phyloP scores from a whole-genome alignment of 768 basidiomycete genomes.

The Auriscalpium orientale region DNA sequence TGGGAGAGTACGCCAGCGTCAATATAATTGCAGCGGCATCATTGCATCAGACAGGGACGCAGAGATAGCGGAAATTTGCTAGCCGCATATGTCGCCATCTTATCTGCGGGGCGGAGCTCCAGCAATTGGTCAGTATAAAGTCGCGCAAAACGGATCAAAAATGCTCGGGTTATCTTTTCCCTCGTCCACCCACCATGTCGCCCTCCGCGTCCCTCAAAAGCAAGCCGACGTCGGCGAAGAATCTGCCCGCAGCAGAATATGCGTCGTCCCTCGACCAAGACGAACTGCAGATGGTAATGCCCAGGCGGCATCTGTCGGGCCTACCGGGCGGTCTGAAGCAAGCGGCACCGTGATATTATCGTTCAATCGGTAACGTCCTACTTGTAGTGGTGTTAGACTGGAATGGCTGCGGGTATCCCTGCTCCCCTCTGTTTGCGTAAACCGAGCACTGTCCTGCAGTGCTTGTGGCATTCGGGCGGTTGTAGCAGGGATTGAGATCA shows the following conservation, averaged over 20 bases:
- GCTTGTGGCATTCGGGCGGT: conserved; percentile 21
- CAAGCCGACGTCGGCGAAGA: conserved; percentile 2
- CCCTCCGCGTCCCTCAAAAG: conserved; percentile 6
- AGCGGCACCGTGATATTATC: conserved; percentile 23
- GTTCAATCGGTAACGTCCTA: conserved; percentile 62
- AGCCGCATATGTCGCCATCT: too few relatives aligned
- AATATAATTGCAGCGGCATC: too few relatives aligned
- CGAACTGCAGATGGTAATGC: conserved; percentile 52
- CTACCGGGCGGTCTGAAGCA: conserved; percentile 20
- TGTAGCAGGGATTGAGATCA: conserved; percentile 80
- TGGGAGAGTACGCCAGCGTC: too few relatives aligned
- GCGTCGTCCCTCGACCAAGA: conserved; percentile 33
- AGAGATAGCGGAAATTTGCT: too few relatives aligned
- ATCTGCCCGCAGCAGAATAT: conserved; percentile 16
- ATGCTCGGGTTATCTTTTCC: background rate
- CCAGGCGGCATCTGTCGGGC: conserved; percentile 20
- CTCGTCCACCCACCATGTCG: conserved; percentile 1
- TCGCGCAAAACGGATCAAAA: too few relatives aligned
- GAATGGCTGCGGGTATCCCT: conserved; percentile 90
- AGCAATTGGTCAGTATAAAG: too few relatives aligned
- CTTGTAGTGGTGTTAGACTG: conserved; percentile 52
- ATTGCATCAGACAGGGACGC: too few relatives aligned
- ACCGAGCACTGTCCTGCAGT: conserved; percentile 19
- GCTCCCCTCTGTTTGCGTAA: conserved; percentile 18
- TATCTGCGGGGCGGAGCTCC: too few relatives aligned